phyloP scores from a whole-genome alignment of 345 rosid species.

The Pelargonium nanum region DNA sequence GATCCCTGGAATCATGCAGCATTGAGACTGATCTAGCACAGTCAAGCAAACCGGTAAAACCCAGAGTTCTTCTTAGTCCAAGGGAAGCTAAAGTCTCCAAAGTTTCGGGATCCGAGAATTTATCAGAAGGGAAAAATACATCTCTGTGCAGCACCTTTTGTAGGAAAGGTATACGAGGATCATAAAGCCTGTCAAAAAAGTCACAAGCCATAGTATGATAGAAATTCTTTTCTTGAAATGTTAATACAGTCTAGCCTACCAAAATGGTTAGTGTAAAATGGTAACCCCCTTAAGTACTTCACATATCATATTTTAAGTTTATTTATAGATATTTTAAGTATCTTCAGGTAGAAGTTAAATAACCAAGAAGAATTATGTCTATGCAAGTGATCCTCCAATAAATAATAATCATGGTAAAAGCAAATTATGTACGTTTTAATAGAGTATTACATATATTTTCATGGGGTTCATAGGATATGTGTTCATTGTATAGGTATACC shows the following conservation, averaged over 20 bases:
- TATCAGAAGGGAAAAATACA: slow-evolving; percentile 69
- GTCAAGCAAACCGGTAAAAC: slow-evolving; percentile 61
- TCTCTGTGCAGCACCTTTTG: slow-evolving; percentile 52
- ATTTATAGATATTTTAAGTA: no score
- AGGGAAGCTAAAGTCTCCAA: slow-evolving; percentile 59
- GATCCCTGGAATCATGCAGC: slow-evolving; percentile 46
- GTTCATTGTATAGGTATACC: no score
- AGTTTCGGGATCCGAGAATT: slow-evolving; percentile 58
- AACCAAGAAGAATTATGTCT: no score
- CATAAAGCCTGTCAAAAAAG: slow-evolving; percentile 70
- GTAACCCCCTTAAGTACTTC: not conserved
- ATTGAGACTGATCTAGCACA: slow-evolving; percentile 69
- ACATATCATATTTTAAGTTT: no score
- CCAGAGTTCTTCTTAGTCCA: slow-evolving; percentile 64
- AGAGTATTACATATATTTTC: no score
- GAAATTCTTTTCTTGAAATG: not conserved
- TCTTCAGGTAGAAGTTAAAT: no score
- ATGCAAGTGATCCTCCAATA: no score
- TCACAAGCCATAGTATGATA: slow-evolving; percentile 7
- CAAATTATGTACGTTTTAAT: no score
- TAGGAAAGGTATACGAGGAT: slow-evolving; percentile 73
- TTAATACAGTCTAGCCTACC: not conserved
- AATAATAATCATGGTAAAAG: no score
- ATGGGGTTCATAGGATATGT: no score
- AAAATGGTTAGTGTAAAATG: not conserved